These are phyloP conservation scores for Plantago ovata DNA, from an alignment of 257 asterid species.

Conservation along the genomic window DNA sequence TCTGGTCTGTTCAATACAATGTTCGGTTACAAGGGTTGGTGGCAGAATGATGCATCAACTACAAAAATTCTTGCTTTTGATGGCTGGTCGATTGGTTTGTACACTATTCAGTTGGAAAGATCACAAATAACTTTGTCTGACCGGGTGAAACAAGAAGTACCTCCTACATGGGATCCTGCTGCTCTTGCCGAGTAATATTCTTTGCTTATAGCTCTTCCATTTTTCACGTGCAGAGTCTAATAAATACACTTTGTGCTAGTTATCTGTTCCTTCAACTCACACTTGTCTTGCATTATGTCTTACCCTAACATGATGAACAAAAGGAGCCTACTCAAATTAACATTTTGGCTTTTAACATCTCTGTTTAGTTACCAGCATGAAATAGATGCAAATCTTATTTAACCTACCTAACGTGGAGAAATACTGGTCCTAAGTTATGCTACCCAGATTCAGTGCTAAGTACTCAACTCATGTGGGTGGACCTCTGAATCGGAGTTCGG, in stretches of 20 bases:
- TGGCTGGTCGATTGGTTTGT: constrained; percentile 84
- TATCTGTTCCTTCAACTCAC: not conserved
- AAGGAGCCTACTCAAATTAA: not conserved
- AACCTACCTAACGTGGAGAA: not conserved
- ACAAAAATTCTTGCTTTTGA: constrained; percentile 80
- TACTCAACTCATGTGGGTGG: too few species aligned
- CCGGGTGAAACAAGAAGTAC: constrained; percentile 69
- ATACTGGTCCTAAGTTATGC: not conserved
- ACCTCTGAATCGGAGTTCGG: too few species aligned
- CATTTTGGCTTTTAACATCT: too few species aligned
- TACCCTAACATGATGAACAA: not conserved
- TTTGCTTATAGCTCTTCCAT: constrained; percentile 22
- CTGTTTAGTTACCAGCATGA: not conserved
- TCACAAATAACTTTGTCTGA: constrained; percentile 60
- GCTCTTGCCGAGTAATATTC: constrained; percentile 85
- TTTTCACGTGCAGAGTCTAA: not conserved
- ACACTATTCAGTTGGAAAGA: constrained; percentile 76
- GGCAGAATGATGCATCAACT: constrained; percentile 86
- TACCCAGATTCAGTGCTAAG: too few species aligned
- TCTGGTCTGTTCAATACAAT: constrained; percentile 78
- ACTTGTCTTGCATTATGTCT: not conserved
- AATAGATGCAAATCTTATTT: not conserved
- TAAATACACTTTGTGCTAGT: not conserved
- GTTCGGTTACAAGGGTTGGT: constrained; percentile 85
- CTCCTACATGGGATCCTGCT: constrained; percentile 81